A percentile compares a stretch with the other conserved stretches of the same genome.
Evolutionary conservation across 1,139 yeast genomes (phyloP).

Genomic region (Kurtzmaniella quercitrusa): DNA sequence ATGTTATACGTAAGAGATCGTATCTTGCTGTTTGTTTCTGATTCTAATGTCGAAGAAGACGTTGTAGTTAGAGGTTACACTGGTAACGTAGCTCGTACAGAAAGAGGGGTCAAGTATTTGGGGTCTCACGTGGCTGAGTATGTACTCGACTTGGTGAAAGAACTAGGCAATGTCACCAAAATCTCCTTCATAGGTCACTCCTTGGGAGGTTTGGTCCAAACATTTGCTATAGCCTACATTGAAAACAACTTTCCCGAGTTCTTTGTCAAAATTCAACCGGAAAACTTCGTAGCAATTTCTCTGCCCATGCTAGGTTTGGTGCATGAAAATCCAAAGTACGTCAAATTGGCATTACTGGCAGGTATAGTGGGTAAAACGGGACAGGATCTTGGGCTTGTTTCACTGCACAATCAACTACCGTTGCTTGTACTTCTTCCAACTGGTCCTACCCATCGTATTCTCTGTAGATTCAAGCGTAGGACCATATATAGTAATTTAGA

Average conservation of each 20-base stretch:
- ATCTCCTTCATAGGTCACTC: conserved; percentile 92
- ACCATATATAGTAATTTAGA: conserved; percentile 75
- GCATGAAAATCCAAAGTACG: conserved; percentile 83
- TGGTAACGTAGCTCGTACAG: conserved; percentile 86
- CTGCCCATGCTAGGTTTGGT: conserved; percentile 83
- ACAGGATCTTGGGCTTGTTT: conserved; percentile 73
- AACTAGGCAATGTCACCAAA: conserved; percentile 39
- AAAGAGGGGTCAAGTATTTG: conserved; percentile 80
- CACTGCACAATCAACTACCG: conserved; percentile 47
- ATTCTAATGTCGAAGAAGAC: conserved; percentile 33
- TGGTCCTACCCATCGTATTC: conserved; percentile 70
- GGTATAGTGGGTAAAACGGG: conserved; percentile 95
- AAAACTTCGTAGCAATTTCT: conserved; percentile 82
- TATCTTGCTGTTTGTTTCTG: conserved; percentile 45
- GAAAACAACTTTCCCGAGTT: conserved; percentile 65
- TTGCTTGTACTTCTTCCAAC: conserved; percentile 70
- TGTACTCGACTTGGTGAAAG: conserved; percentile 53
- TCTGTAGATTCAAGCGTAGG: conserved; percentile 61
- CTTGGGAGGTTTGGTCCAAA: conserved; percentile 85
- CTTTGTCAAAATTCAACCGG: conserved; percentile 61
- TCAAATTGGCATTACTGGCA: conserved; percentile 76
- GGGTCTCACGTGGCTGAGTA: conserved; percentile 82
- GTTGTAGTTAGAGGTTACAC: conserved; percentile 77
- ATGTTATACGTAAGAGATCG: conserved; percentile 82
- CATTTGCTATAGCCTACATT: conserved; percentile 82